Conservation (phyloP, 345 rosid species). For the Aquilaria sinensis region DNA sequence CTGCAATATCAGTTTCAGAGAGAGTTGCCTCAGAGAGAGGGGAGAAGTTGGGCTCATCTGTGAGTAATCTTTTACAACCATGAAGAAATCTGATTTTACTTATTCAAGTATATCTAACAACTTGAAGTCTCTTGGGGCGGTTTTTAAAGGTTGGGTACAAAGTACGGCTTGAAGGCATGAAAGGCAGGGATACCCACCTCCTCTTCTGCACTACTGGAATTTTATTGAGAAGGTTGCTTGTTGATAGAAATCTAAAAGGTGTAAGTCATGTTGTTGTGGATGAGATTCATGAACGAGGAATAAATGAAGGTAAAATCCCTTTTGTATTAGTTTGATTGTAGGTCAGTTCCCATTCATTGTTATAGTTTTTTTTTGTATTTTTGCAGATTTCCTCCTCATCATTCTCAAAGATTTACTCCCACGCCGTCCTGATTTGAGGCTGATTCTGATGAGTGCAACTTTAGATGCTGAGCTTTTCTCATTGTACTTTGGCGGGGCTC, state of each 20-base stretch:
- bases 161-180: slow-evolving; percentile 89
- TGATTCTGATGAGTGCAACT: slow-evolving; percentile 95
- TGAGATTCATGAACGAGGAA: slow-evolving; percentile 98
- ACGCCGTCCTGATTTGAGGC: slow-evolving; percentile 69
- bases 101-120: no score
- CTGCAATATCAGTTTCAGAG: slow-evolving; percentile 93
- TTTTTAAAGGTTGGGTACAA: slow-evolving; percentile 80
- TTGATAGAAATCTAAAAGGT: slow-evolving; percentile 80
- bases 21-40: slow-evolving; percentile 95
- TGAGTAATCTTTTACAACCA: slow-evolving; percentile 36
- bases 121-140: slow-evolving; percentile 7
- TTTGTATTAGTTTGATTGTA: no score
- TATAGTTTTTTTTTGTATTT: slow-evolving; percentile 3
- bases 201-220: slow-evolving; percentile 96
- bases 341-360: no score
- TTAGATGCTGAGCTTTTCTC: slow-evolving; percentile 93
- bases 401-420: slow-evolving; percentile 89
- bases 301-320: slow-evolving; percentile 73
- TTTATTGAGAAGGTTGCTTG: slow-evolving; percentile 82
- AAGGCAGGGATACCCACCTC: slow-evolving; percentile 81
- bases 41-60: slow-evolving; percentile 90
- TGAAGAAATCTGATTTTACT: background rate
- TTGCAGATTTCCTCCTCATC: slow-evolving; percentile 83
- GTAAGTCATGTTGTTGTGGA: slow-evolving; percentile 88
- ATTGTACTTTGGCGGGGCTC: slow-evolving; percentile 82